phyloP scores from a whole-genome alignment of 495 filamentous ascomycete genomes.

The Lasiosphaeria miniovina region DNA sequence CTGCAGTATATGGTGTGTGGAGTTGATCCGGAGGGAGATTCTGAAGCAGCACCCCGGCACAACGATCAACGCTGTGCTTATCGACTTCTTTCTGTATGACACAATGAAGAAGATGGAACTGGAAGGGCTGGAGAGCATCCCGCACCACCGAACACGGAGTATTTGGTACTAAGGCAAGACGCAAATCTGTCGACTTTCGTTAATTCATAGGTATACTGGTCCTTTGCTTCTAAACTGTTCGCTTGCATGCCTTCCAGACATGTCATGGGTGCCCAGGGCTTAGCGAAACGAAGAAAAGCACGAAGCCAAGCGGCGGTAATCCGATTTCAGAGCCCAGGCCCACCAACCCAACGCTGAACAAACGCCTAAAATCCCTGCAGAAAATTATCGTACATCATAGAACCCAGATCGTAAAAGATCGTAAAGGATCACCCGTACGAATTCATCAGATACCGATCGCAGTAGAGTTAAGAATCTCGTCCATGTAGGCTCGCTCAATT shows the following conservation, averaged over 20 bases:
- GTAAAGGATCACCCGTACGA: too few relatives aligned
- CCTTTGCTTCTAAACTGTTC: too few relatives aligned
- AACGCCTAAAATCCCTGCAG: neutral
- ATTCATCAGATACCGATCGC: slow-evolving; percentile 26
- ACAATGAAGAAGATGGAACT: slow-evolving; percentile 78
- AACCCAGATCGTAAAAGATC: too few relatives aligned
- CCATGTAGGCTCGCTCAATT: slow-evolving; percentile 69
- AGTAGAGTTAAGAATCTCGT: slow-evolving; percentile 66
- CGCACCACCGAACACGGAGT: slow-evolving; percentile 90
- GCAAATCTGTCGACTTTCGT: neutral
- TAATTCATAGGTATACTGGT: too few relatives aligned
- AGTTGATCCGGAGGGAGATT: slow-evolving; percentile 85
- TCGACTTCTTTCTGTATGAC: slow-evolving; percentile 97
- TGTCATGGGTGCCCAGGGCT: neutral
- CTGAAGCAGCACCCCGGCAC: slow-evolving; percentile 63
- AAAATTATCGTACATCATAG: slow-evolving; percentile 6
- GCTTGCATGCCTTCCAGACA: too few relatives aligned
- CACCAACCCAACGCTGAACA: neutral
- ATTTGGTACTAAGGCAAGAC: slow-evolving; percentile 76
- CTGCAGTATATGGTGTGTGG: slow-evolving; percentile 90
- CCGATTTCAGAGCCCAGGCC: neutral
- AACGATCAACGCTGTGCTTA: slow-evolving; percentile 80
- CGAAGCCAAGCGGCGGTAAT: too few relatives aligned
- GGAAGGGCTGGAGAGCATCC: slow-evolving; percentile 59
- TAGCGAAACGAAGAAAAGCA: too few relatives aligned